phyloP scores from a whole-genome alignment of 257 asterid species.

The Jacaranda copaia region DNA sequence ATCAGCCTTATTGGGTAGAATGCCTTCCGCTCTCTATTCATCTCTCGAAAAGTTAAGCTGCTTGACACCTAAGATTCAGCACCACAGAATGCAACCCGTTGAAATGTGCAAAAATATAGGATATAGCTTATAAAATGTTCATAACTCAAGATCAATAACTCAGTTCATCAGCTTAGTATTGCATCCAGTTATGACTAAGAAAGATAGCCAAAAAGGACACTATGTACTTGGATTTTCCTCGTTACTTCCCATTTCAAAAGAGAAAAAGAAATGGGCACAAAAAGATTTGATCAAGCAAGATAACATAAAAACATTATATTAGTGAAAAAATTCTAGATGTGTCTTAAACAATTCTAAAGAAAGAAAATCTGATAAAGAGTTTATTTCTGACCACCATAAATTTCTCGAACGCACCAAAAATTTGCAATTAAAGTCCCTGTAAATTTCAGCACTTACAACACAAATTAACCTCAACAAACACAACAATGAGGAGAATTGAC shows the following conservation, averaged over 20 bases:
- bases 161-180: constrained; percentile 8
- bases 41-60: constrained; percentile 3
- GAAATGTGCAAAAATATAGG: neutral
- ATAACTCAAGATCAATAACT: neutral
- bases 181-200: constrained; percentile 2
- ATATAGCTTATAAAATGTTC: neutral
- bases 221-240: neutral
- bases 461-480: neutral
- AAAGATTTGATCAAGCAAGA: neutral
- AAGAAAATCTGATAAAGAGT: neutral
- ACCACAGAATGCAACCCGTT: neutral
- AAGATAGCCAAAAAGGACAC: neutral
- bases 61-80: constrained; percentile 14
- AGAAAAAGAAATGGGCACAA: neutral
- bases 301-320: neutral
- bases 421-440: neutral
- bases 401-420: constrained; percentile 1
- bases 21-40: neutral
- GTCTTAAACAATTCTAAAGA: neutral
- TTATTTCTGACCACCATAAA: neutral
- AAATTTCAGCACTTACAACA: neutral
- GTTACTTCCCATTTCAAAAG: neutral
- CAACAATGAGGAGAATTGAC: constrained; percentile 7
- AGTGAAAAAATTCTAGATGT: neutral
- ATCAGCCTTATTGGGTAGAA: no score